Conservation (phyloP, 1,284 basidiomycete species). For the Neonothopanus nambi region DNA sequence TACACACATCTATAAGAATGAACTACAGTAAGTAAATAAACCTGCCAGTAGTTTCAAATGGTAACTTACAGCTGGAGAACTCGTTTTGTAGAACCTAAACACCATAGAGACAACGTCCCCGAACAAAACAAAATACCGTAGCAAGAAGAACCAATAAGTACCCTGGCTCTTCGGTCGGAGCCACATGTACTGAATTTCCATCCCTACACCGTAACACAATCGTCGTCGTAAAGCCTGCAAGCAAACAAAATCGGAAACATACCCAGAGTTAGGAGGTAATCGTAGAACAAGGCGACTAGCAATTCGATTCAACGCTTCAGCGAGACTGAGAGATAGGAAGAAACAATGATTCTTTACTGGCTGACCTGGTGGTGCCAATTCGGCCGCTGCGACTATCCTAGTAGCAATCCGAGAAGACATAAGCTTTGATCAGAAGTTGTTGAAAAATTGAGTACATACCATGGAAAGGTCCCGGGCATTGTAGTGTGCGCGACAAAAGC, state of each 20-base stretch:
- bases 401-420: too few species aligned
- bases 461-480: too few species aligned
- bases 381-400: conserved; percentile 4
- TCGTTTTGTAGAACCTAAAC: background rate
- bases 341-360: background rate
- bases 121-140: conserved; percentile 1
- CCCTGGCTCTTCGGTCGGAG: background rate
- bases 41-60: too few species aligned
- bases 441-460: too few species aligned
- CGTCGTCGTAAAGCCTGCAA: background rate
- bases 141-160: conserved; percentile 1
- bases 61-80: background rate
- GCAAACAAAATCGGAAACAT: too few species aligned
- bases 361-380: conserved; percentile 3
- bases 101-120: conserved; percentile 2
- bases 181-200: conserved; percentile 9
- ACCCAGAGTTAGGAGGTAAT: conserved; percentile 8
- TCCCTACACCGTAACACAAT: background rate
- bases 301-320: background rate
- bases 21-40: background rate
- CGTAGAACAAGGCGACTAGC: conserved; percentile 3
- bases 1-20: background rate
- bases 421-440: too few species aligned
- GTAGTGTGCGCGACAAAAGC: too few species aligned
- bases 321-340: background rate